These are phyloP conservation scores for Rhodotorula glutinis DNA, from an alignment of 1,284 basidiomycete genomes.

Conservation along the genomic window DNA sequence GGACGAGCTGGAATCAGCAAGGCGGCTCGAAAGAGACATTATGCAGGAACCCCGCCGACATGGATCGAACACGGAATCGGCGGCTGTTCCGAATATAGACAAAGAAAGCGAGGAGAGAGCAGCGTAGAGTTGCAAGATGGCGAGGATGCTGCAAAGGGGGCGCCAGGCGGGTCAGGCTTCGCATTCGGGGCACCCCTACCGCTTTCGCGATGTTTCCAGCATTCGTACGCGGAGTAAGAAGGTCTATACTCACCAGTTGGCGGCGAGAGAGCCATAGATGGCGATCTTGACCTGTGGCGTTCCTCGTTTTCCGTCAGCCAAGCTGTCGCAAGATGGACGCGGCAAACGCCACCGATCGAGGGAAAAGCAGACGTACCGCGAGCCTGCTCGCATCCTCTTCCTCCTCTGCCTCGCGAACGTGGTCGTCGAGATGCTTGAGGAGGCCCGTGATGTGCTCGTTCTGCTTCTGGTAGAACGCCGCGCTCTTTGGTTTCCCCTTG, in stretches of 20 bases:
- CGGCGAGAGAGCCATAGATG: conserved; percentile 72
- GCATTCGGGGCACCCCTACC: too few relatives aligned
- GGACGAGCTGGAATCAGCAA: too few relatives aligned
- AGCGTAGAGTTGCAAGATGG: conserved; percentile 59
- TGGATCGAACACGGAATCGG: conserved; percentile 69
- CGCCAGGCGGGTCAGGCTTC: too few relatives aligned
- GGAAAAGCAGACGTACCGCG: conserved; percentile 54
- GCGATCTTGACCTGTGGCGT: conserved; percentile 58
- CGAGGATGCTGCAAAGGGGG: conserved; percentile 39
- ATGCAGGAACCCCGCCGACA: too few relatives aligned
- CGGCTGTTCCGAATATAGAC: conserved; percentile 64
- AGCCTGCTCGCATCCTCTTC: conserved; percentile 63
- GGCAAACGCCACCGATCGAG: too few relatives aligned
- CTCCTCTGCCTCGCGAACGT: conserved; percentile 67
- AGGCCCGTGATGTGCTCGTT: conserved; percentile 81
- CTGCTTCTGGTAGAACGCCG: conserved; percentile 64
- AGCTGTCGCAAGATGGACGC: conserved; percentile 6
- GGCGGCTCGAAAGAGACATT: too few relatives aligned
- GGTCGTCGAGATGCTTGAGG: conserved; percentile 83
- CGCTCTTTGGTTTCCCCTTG: conserved; percentile 54
- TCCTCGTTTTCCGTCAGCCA: too few relatives aligned
- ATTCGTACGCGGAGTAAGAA: not conserved
- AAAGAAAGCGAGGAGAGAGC: conserved; percentile 80
- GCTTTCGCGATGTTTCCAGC: not conserved
- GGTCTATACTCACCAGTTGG: conserved; percentile 58